Base-by-base conservation (phyloP, 2,329 filamentous ascomycete genomes). In the Ophiobolus disseminans region DNA sequence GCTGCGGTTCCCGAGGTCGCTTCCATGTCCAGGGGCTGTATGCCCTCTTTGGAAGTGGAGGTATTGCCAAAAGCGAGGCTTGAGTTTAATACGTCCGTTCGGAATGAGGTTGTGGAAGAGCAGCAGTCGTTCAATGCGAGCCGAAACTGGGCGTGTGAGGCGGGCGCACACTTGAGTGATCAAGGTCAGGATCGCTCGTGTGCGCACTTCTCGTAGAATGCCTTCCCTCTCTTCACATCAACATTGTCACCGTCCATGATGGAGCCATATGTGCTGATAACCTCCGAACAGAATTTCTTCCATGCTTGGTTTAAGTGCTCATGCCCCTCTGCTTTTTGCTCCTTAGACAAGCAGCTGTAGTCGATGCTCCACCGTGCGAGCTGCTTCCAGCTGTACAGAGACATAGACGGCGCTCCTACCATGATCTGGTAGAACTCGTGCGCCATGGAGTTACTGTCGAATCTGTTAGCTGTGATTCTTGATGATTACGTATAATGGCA, bases 341-440 rank as follows among this genome's bases (percentile, higher is more conserved):
- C 23, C 0, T 58, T 35, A 4, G 22, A 51, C 14, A 79, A 60
- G 45, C 76, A 78, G 50, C 74, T 76, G 54, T 78, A 76, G 23
- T 77, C 64, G 3, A 79, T 55, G 44, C 76, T 79, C 77, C 76
- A 79, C 25, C 70, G 57, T 2, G 72, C 76, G 0, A 79, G 73
- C 69, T 90, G 87, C 65, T 87, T 86, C 85, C 87, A 89, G 34
- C 87, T 87, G 54, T 83, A 83, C 0, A 91, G 70, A 14, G 79
- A 82, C 80, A 91, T 89, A 48, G 83, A 80, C 10, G 80, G 76
- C 35, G 84, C 84, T 38, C 88, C 88, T 6, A 88, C 80, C 78
- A 91, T 84, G 49, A 86, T 80, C 65, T 91, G 88, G 66, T 90
- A 91, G 65, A 91, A 90, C 63, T 91, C 88, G 57, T 90, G 86